Evolutionary conservation across 2,329 filamentous ascomycete species (phyloP).

Genomic region (Colletotrichum scovillei): DNA sequence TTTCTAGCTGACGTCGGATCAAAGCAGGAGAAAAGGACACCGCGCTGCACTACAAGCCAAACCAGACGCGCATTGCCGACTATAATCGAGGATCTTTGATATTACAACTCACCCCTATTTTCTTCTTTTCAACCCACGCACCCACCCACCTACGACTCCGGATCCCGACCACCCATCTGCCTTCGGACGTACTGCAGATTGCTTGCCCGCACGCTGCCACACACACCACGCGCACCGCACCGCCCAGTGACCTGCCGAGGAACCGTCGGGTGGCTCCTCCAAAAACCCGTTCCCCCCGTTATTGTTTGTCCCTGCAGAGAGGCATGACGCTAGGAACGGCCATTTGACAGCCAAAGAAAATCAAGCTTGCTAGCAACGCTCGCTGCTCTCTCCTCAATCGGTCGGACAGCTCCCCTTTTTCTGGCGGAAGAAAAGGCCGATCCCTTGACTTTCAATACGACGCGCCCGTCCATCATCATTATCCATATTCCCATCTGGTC

Average conservation of each 20-base stretch:
- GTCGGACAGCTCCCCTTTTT: constrained; percentile 25
- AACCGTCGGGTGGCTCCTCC: constrained; percentile 23
- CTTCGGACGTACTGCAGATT: constrained; percentile 7
- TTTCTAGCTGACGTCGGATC: neutral
- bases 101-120: constrained; percentile 23
- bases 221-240: neutral
- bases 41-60: constrained; percentile 8
- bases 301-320: constrained; percentile 30
- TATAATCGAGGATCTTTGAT: constrained; percentile 22
- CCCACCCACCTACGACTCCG: constrained; percentile 14
- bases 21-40: neutral
- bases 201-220: neutral
- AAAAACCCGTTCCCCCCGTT: constrained; percentile 18
- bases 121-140: constrained; percentile 2
- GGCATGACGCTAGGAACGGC: constrained; percentile 33
- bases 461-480: constrained; percentile 32
- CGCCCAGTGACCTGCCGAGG: constrained; percentile 23
- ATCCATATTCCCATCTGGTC: constrained; percentile 1
- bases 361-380: constrained; percentile 25
- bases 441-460: constrained; percentile 30
- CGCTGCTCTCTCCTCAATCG: constrained; percentile 8
- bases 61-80: constrained; percentile 19
- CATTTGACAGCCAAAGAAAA: constrained; percentile 29
- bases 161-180: constrained; percentile 8
- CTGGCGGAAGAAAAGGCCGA: constrained; percentile 27